Evolutionary conservation across 2,329 filamentous ascomycete species (phyloP), one percentile per base, ranked within the genome.

Genomic region (Tympanopsis confertula): DNA sequence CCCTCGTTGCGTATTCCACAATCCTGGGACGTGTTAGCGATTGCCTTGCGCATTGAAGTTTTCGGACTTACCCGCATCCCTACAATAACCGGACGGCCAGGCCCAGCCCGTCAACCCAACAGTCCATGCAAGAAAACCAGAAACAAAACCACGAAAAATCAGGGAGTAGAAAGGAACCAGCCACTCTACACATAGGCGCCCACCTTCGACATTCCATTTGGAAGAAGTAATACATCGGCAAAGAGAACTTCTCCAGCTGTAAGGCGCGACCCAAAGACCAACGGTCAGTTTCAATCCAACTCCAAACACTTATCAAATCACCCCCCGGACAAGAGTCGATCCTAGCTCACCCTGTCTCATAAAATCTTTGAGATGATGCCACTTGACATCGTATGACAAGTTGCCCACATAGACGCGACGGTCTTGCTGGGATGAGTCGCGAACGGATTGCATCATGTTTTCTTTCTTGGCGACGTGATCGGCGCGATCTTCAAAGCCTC

Each of bases 121-220:
- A 74, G 69, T 75, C 91, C 85, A 86, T 82, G 78, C 78, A 86
- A 82, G 35, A 51, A 52, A 60, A 58, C 58, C 56, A 62, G 58
- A 56, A 47, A 39, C 44, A 56, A 58, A 57, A 56, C 57, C 66
- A 62, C 64, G 69, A 62, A 60, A 53, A 50, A 53, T 57, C 63
- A 68, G 67, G 65, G 61, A 73, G 73, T 78, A 68, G 69, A 70
- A 69, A 79, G 66, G 77, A 78, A 76, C 84, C 85, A 85, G 78
- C 82, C 82, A 80, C 65, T 76, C 83, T 82, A 88, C 74, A 70
- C 78, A 72, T 84, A 83, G 74, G 81, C 79, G 87, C 86, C 86
- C 88, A 96, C 89, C 89, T 98, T 98, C 86, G 89, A 96, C 91
- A 98, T 98, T 88, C 91, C 91, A 77, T 98, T 98, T 59, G 91